Base-by-base conservation (phyloP, 2,329 filamentous ascomycete species). In the Fusarium chaquense region DNA sequence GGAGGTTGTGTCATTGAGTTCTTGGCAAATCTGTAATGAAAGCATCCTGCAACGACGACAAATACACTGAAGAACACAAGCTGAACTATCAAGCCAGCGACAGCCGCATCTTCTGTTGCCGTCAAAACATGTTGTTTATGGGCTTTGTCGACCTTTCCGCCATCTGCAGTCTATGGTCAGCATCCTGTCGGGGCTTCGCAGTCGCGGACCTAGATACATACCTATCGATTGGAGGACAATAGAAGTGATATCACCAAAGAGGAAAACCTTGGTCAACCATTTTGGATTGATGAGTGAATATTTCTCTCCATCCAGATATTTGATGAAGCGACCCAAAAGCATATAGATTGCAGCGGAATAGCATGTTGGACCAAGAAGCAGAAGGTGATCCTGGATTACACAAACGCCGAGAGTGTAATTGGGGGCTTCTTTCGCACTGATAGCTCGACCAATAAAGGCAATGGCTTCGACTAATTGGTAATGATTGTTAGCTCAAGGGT, bases 361-460 rank as follows among this genome's bases (percentile, higher is more conserved):
- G 50, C 56, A 59, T 8, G 56, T 55, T 7, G 56, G 56, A 15
- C 56, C 56, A 12, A 59, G 26, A 33, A 59, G 56, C 2, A 59
- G 33, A 22, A 59, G 33, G 13, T 24, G 6, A 22, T 38, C 38
- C 13, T 55, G 56, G 3, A 59, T 2, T 16, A 59, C 15, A 30
- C 24, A 59, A 10, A 38, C 11, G 30, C 16, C 33, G 16, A 46
- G 32, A 5, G 33, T 55, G 18, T 59, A 59, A 7, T 59, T 6
- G 2, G 56, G 50, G 8, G 41, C 22, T 28, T 55, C 32, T 20
- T 46, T 28, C 5, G 52, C 52, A 15, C 15, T 36, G 12, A 55
- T n/a, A 5, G 41, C 52, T n/a, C 52, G 52, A 20, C 52, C 16
- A 1, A 33, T 7, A 11, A 55, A 55, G 3, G 30, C 52, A 10